Evolutionary conservation across 2,329 filamentous ascomycete species (phyloP).

Genomic region (Xylaria sp.): DNA sequence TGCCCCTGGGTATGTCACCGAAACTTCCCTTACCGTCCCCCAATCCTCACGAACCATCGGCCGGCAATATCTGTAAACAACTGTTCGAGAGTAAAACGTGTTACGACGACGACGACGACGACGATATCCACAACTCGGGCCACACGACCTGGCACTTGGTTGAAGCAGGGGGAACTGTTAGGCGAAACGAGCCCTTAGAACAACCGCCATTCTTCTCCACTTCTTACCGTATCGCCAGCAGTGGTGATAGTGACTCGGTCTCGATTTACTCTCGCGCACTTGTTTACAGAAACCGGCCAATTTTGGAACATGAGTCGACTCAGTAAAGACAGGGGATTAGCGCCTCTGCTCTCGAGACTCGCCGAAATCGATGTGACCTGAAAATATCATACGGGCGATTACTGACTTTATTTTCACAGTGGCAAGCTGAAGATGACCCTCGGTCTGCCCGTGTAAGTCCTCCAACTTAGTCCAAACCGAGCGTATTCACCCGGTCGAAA

Average conservation of each 20-base stretch:
- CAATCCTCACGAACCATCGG: not conserved
- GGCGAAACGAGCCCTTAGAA: not conserved
- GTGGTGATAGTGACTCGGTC: not conserved
- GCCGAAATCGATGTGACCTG: not conserved
- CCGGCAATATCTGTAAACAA: conserved; percentile 19
- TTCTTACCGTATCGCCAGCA: not conserved
- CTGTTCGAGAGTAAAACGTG: conserved; percentile 12
- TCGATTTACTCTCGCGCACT: conserved; percentile 20
- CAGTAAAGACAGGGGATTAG: not conserved
- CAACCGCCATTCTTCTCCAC: not conserved
- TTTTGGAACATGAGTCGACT: not conserved
- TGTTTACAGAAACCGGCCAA: conserved; percentile 14
- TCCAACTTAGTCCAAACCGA: conserved; percentile 36
- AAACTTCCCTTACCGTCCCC: not conserved
- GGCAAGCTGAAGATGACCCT: conserved; percentile 99
- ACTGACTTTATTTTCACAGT: conserved; percentile 55
- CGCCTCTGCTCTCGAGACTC: not conserved
- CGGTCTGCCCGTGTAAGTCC: conserved; percentile 98
- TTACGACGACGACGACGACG: not conserved
- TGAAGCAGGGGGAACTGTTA: not conserved
- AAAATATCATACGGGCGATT: not conserved
- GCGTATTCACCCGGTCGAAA: conserved; percentile 31
- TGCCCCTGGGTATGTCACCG: conserved; percentile 71
- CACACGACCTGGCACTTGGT: not conserved
- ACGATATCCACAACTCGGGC: not conserved